Conservation (phyloP, 2,329 filamentous ascomycete species). For the Claviceps pazoutovae region DNA sequence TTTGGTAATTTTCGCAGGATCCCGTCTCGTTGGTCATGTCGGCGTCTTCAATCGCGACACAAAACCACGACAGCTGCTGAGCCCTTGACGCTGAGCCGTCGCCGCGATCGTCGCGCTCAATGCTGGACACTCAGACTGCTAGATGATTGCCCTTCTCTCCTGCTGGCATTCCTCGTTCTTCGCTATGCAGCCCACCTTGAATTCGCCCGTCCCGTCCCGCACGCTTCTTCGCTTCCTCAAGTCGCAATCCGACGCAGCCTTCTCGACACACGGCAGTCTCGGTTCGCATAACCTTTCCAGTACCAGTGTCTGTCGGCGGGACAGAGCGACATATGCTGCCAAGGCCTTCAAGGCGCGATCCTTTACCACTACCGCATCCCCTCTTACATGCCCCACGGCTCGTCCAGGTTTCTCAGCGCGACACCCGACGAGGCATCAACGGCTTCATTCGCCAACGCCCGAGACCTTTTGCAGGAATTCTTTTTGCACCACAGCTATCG, state of each 20-base stretch:
- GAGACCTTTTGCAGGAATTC: background rate
- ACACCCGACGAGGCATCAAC: background rate
- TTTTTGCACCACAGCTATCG: constrained; percentile 16
- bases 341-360: background rate
- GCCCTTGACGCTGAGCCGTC: constrained; percentile 4
- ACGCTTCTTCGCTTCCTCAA: constrained; percentile 59
- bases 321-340: constrained; percentile 5
- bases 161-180: background rate
- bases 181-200: constrained; percentile 32
- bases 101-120: constrained; percentile 5
- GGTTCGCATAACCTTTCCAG: background rate
- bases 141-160: background rate
- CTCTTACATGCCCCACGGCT: background rate
- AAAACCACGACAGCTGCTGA: background rate
- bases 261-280: constrained; percentile 27
- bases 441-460: background rate
- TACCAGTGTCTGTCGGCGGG: constrained; percentile 9
- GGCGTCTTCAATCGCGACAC: background rate
- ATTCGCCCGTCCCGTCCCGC: constrained; percentile 34
- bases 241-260: constrained; percentile 49
- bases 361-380: background rate
- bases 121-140: constrained; percentile 1
- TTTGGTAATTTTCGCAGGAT: no score
- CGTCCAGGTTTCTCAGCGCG: background rate
- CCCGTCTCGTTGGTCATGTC: no score